These are phyloP conservation scores for Zelonia costaricensis DNA, from an alignment of 208 protist genomes.

Conservation along the genomic window DNA sequence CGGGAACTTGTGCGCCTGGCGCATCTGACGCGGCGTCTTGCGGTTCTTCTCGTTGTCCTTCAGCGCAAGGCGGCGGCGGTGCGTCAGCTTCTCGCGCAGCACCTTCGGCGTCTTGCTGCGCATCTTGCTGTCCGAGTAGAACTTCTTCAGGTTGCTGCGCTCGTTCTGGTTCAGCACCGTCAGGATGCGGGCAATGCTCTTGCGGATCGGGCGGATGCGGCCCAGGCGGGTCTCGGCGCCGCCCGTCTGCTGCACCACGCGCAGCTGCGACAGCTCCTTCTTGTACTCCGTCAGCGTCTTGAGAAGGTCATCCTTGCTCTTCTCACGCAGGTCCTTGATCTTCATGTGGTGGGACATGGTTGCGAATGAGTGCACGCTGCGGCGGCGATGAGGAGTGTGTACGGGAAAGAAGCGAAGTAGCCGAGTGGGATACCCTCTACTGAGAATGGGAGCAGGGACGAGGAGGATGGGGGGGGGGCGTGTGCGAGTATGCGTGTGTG, in stretches of 20 bases:
- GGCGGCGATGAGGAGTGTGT: no score
- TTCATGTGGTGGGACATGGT: constrained; percentile 87
- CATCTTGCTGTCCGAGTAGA: constrained; percentile 94
- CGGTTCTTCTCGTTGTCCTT: constrained; percentile 88
- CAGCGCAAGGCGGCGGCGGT: constrained; percentile 86
- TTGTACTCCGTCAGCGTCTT: constrained; percentile 97
- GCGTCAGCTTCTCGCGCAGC: constrained; percentile 87
- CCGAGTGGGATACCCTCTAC: no score
- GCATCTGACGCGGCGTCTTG: constrained; percentile 84
- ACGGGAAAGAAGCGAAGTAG: background rate
- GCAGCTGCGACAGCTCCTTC: constrained; percentile 97
- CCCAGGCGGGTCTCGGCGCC: constrained; percentile 90
- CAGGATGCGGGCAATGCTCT: constrained; percentile 96
- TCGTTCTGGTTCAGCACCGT: constrained; percentile 98
- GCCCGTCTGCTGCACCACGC: constrained; percentile 95
- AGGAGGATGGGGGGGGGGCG: no score
- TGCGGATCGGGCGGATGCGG: constrained; percentile 97
- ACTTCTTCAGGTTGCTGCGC: constrained; percentile 90
- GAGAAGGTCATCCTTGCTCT: constrained; percentile 96
- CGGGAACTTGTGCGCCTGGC: constrained; percentile 79
- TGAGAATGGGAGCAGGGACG: no score
- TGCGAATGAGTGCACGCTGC: background rate
- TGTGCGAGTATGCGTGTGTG: background rate
- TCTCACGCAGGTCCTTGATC: constrained; percentile 92
- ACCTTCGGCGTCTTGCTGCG: constrained; percentile 73